A percentile compares a stretch with the other conserved stretches of the same genome.
phyloP scores from a whole-genome alignment of 805 yeast genomes.

The Myxozyma melibiosi region DNA sequence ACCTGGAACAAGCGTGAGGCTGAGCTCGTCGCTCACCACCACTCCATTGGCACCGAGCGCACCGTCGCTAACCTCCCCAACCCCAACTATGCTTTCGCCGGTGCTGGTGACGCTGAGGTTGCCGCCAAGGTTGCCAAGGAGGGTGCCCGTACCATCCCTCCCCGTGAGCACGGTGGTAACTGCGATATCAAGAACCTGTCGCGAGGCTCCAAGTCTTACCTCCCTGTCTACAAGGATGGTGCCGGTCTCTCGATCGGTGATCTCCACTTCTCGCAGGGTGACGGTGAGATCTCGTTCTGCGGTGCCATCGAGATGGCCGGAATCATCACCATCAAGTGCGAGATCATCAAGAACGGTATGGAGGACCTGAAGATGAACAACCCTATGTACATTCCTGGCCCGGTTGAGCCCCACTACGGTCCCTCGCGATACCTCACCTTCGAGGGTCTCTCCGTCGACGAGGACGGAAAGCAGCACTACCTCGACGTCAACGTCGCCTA shows the following conservation, averaged over 20 bases:
- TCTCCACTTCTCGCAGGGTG: conserved; percentile 56
- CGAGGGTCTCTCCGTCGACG: conserved; percentile 58
- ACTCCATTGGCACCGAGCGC: conserved; percentile 36
- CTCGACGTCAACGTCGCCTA: conserved; percentile 54
- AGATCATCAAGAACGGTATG: conserved; percentile 50
- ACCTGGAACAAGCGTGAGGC: conserved; percentile 53
- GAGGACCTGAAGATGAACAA: conserved; percentile 46
- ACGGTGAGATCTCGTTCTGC: conserved; percentile 57
- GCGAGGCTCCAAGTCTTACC: conserved; percentile 52
- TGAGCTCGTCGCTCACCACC: conserved; percentile 39
- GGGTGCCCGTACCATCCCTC: conserved; percentile 56
- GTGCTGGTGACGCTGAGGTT: conserved; percentile 39
- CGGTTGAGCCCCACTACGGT: conserved; percentile 53
- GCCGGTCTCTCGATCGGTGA: conserved; percentile 55
- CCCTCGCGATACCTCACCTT: conserved; percentile 54
- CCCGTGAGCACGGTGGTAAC: conserved; percentile 53
- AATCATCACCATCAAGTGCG: conserved; percentile 47
- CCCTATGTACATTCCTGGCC: conserved; percentile 54
- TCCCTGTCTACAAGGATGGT: conserved; percentile 53
- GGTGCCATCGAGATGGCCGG: conserved; percentile 60
- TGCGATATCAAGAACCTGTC: conserved; percentile 56
- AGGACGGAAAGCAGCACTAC: conserved; percentile 50
- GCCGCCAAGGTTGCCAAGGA: conserved; percentile 43
- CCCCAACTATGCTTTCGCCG: conserved; percentile 46
- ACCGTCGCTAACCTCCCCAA: conserved; percentile 51